Evolutionary conservation across 495 filamentous ascomycete genomes (phyloP).

Genomic region (Pyrenopolyporus hunteri): DNA sequence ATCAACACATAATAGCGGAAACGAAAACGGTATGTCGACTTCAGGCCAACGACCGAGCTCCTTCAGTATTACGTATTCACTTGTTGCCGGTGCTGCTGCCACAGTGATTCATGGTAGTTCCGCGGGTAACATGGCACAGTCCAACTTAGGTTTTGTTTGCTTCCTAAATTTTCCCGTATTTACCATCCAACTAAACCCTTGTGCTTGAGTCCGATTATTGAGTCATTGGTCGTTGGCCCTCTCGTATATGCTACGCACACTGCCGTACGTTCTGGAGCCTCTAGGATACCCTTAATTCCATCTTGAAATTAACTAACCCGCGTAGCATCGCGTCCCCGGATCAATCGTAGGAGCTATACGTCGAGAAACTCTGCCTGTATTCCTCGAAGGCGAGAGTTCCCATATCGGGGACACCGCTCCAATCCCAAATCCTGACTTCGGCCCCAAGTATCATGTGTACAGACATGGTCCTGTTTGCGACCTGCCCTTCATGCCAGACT

Average conservation of each 20-base stretch:
- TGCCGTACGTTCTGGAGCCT: background rate
- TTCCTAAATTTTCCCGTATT: background rate
- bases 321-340: no score
- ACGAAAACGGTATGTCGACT: no score
- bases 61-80: background rate
- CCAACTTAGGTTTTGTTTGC: slow-evolving; percentile 3
- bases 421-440: background rate
- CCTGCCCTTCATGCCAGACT: slow-evolving; percentile 5
- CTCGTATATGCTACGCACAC: background rate
- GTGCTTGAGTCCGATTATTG: background rate
- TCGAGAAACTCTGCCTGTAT: no score
- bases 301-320: background rate
- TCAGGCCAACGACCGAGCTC: no score
- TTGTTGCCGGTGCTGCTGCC: slow-evolving; percentile 1
- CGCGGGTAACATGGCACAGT: slow-evolving; percentile 4
- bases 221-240: background rate
- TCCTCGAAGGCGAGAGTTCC: background rate
- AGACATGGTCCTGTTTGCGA: slow-evolving; percentile 1
- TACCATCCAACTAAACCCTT: background rate
- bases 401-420: background rate
- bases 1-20: no score
- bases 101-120: background rate
- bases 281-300: background rate
- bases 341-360: no score
- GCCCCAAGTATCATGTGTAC: slow-evolving; percentile 11